Percentiles rank a stretch among this genome's conserved stretches.
Conservation (phyloP, 225 moss, liverwort and hornwort genomes). For the Ulota crispa region DNA sequence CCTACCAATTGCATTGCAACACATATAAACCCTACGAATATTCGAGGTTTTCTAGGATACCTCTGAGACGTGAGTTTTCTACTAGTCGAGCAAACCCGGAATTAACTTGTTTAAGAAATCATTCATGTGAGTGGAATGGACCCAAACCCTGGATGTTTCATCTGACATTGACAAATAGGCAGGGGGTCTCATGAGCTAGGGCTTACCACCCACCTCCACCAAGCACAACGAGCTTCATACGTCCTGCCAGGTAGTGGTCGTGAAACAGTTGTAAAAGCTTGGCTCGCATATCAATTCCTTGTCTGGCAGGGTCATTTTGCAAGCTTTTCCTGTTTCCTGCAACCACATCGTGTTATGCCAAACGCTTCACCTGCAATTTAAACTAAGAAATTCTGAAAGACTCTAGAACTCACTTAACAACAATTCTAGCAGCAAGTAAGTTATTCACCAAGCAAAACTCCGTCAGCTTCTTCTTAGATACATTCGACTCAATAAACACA, state of each 20-base stretch:
- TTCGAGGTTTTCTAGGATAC: neutral
- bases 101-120: neutral
- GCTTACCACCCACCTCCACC: conserved; percentile 85
- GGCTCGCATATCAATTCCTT: conserved; percentile 52
- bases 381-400: conserved; percentile 3
- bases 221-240: conserved; percentile 67
- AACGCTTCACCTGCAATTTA: neutral
- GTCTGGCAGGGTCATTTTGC: conserved; percentile 38
- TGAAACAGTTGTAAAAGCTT: conserved; percentile 57
- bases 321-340: conserved; percentile 67
- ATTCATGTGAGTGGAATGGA: neutral
- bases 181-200: conserved; percentile 33
- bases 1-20: neutral
- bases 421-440: neutral
- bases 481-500: neutral
- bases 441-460: neutral
- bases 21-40: neutral
- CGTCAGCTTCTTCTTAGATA: neutral
- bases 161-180: conserved; percentile 6
- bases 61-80: neutral
- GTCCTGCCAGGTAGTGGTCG: conserved; percentile 53
- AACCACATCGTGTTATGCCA: conserved; percentile 17
- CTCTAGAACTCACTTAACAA: neutral
- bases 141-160: neutral
- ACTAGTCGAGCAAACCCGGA: neutral